Base-by-base conservation (phyloP, 345 rosid species). In the Fremontodendron californicum region DNA sequence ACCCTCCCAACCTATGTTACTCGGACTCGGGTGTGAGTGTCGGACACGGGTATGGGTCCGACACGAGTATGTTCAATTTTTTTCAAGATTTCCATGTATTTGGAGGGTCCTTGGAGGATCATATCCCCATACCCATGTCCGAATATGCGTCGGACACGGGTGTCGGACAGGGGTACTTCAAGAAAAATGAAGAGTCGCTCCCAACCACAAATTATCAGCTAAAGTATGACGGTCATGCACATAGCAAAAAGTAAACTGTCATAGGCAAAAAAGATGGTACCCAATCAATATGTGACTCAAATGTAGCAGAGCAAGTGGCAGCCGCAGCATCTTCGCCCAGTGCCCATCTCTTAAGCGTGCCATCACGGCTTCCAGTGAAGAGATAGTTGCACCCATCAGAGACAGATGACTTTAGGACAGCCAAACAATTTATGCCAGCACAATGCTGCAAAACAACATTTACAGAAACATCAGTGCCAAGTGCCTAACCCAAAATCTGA, bases 231-330 rank as follows among this genome's bases (percentile, higher is more conserved):
- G 12, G 21, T 63, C 43, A 46, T 49, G 27, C 70, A 10, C 29
- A 58, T 10, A 58, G 9, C 63, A 6, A 58, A 58, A 25, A 10
- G 33, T 29, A 58, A 58, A 27, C 6, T 68, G 16, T 64, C 45
- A 76, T 48, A 21, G 11, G 57, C 4, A 49, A 70, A n/a, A 74
- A 83, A 49, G 33, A 33, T 33, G 16, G 80, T 89, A 96, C 99
- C 99, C 99, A 96, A 86, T 96, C 99, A 72, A 94, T 97, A 86
- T 96, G 99, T 21, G 99, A 96, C 84, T 96, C 99, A 84, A 91
- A 96, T 54, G 98, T 96, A 66, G 99, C 97, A 31, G 97, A 90
- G 84, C 97, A 91, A 60, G 89, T 83, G 42, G 96, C 85, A 16
- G n/a, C n/a, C n/a, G n/a, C n/a, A n/a, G 90, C 66, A 82, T 88